phyloP scores from a whole-genome alignment of 768 basidiomycete genomes.

The Agaricus sinodeliciosus region DNA sequence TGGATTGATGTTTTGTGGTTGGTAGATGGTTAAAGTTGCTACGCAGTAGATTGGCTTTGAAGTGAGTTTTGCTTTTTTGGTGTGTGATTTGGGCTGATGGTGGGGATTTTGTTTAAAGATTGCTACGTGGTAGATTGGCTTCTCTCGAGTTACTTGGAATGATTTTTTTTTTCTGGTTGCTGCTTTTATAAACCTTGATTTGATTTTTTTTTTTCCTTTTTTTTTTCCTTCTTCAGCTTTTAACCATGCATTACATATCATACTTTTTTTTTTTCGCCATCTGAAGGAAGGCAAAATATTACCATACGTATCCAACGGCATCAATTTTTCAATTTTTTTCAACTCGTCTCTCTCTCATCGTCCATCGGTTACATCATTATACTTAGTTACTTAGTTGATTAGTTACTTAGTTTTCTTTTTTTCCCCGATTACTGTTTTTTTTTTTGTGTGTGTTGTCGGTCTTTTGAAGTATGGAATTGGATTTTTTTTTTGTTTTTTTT shows the following conservation, averaged over 20 bases:
- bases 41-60: conserved; percentile 56
- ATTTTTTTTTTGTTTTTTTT: too few species aligned
- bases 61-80: conserved; percentile 17
- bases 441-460: too few species aligned
- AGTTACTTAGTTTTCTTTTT: background rate
- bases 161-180: conserved; percentile 14
- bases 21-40: conserved; percentile 73
- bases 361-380: background rate
- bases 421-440: background rate
- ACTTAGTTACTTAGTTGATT: background rate
- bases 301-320: conserved; percentile 20
- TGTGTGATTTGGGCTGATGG: too few species aligned
- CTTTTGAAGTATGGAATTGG: too few species aligned
- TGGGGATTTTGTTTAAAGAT: too few species aligned
- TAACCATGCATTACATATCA: background rate
- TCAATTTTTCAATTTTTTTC: background rate
- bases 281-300: conserved; percentile 52
- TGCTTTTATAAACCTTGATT: background rate
- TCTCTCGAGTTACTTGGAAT: background rate
- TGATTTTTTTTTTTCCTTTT: conserved; percentile 13
- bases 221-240: background rate
- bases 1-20: background rate
- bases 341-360: background rate
- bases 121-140: conserved; percentile 58
- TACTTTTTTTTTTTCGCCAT: conserved; percentile 33